Percentiles rank a stretch among this genome's conserved stretches.
These are phyloP conservation scores for maize (Zea mays) DNA, from an alignment of 176 grass and related monocot species.

Conservation along the genomic window DNA sequence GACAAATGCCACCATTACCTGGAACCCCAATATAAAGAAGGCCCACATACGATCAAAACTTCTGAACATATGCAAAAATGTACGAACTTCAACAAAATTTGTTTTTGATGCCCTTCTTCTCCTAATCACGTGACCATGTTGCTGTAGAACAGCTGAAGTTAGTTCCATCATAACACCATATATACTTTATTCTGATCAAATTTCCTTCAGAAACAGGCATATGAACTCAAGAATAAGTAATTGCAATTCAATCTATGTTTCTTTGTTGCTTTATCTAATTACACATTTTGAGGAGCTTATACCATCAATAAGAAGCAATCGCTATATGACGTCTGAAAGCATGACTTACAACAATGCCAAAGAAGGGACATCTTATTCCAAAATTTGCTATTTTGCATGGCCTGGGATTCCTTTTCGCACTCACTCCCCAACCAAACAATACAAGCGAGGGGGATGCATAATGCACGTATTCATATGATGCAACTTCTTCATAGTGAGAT, in stretches of 20 bases:
- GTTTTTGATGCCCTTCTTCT: constrained; percentile 65
- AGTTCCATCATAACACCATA: constrained; percentile 24
- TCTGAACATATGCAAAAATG: constrained; percentile 92
- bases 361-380: background rate
- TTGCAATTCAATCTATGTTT: constrained; percentile 20
- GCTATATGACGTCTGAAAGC: background rate
- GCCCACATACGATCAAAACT: constrained; percentile 99
- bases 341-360: background rate
- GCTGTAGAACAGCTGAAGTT: constrained; percentile 28
- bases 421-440: background rate
- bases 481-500: background rate
- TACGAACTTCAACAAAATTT: constrained; percentile 99
- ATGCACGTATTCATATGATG: no score
- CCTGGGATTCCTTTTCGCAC: background rate
- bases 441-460: background rate
- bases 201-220: constrained; percentile 11
- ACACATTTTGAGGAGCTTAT: background rate
- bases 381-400: background rate
- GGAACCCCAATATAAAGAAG: constrained; percentile 91
- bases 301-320: background rate
- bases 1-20: constrained; percentile 56
- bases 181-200: constrained; percentile 18
- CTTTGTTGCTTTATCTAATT: background rate
- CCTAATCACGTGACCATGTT: constrained; percentile 40
- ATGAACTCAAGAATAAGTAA: background rate